Evolutionary conservation across 441 rosid species (phyloP).

Genomic region (Sinapis alba): DNA sequence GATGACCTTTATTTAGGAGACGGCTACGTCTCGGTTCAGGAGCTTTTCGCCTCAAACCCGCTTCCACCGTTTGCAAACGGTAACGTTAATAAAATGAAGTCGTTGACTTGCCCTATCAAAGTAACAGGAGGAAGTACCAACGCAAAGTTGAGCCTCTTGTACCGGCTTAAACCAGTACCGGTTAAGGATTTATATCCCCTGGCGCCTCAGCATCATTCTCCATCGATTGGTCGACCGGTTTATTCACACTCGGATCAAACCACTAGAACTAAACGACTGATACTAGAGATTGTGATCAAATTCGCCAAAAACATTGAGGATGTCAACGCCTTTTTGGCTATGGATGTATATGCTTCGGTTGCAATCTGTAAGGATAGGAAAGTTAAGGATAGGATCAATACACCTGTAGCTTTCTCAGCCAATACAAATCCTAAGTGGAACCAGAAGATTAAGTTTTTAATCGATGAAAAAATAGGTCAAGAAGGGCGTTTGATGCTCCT

Average conservation of each 20-base stretch:
- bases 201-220: constrained; percentile 1
- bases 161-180: constrained; percentile 1
- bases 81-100: constrained; percentile 9
- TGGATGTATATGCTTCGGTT: constrained; percentile 66
- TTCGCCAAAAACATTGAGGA: constrained; percentile 55
- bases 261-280: not conserved
- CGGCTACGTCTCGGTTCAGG: not conserved
- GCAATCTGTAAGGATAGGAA: constrained; percentile 46
- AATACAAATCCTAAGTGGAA: constrained; percentile 66
- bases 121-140: not conserved
- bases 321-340: constrained; percentile 54
- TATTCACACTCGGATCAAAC: constrained; percentile 24
- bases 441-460: constrained; percentile 50
- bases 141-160: not conserved
- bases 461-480: constrained; percentile 48
- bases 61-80: constrained; percentile 6
- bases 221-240: constrained; percentile 26
- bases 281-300: constrained; percentile 52
- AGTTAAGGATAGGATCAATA: constrained; percentile 41
- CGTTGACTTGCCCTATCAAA: constrained; percentile 41
- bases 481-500: constrained; percentile 52
- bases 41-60: not conserved
- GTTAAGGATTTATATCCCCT: not conserved
- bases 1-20: constrained; percentile 55
- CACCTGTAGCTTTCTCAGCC: constrained; percentile 44